Conservation (phyloP, 495 filamentous ascomycete genomes). For the Neurospora discreta region DNA sequence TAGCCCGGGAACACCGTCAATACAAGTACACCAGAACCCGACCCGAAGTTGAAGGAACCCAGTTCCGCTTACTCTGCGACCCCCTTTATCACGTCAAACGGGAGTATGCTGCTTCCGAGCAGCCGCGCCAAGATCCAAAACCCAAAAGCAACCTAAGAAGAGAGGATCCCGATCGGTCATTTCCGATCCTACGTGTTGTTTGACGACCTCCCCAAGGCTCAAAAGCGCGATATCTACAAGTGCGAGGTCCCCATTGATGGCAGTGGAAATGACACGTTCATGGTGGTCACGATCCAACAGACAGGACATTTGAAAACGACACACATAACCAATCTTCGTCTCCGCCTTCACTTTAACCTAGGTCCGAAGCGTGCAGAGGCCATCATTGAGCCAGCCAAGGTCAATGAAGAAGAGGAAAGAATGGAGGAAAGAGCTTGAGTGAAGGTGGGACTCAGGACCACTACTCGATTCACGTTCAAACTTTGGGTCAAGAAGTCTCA, state of each 20-base stretch:
- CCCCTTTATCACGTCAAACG: background rate
- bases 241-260: background rate
- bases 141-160: background rate
- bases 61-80: background rate
- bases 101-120: background rate
- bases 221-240: background rate
- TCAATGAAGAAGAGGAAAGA: too few relatives aligned
- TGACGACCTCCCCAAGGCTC: background rate
- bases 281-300: background rate
- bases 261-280: background rate
- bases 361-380: background rate
- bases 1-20: background rate
- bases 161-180: background rate
- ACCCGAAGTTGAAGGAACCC: background rate
- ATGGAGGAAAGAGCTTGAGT: background rate
- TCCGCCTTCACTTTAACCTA: background rate
- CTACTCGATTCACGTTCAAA: accelerated
- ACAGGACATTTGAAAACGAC: background rate
- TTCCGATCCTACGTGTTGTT: background rate
- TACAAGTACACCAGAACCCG: background rate
- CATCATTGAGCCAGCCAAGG: background rate
- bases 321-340: background rate
- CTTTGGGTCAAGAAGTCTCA: background rate
- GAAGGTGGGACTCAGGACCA: background rate
- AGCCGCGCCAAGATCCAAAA: background rate